These are phyloP conservation scores for Chlamydomonas applanata DNA, from an alignment of 139 green algal genomes.

Conservation along the genomic window DNA sequence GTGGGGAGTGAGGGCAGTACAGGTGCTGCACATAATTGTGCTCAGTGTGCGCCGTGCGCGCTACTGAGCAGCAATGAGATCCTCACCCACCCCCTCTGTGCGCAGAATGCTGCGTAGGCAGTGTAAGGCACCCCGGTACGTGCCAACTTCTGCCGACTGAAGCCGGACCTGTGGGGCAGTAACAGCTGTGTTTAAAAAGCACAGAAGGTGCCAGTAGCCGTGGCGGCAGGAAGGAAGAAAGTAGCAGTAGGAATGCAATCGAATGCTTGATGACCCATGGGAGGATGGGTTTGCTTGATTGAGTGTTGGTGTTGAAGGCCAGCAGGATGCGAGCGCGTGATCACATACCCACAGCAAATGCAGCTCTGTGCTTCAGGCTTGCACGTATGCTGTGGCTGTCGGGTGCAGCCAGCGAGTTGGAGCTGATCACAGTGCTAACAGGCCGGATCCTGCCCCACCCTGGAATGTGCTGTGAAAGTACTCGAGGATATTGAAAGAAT, in stretches of 20 bases:
- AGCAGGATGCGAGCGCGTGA: too few relatives aligned
- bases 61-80: neutral
- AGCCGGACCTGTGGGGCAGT: conserved; percentile 1
- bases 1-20: neutral
- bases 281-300: too few relatives aligned
- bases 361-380: too few relatives aligned
- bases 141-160: conserved; percentile 3
- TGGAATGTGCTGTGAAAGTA: neutral
- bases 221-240: neutral
- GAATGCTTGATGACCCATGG: too few relatives aligned
- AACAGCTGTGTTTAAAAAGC: too few relatives aligned
- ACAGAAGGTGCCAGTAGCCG: neutral
- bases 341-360: too few relatives aligned
- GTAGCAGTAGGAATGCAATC: neutral
- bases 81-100: conserved; percentile 56
- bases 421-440: neutral
- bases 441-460: too few relatives aligned
- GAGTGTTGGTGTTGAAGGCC: too few relatives aligned
- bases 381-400: too few relatives aligned
- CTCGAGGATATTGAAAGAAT: neutral
- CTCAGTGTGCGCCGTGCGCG: neutral
- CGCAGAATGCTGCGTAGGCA: conserved; percentile 52
- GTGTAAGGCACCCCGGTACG: conserved; percentile 34
- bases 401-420: too few relatives aligned
- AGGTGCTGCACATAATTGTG: neutral